A percentile compares a stretch with the other conserved stretches of the same genome.
Conservation (phyloP, 2,329 filamentous ascomycete genomes). For the Talaromyces marneffei region DNA sequence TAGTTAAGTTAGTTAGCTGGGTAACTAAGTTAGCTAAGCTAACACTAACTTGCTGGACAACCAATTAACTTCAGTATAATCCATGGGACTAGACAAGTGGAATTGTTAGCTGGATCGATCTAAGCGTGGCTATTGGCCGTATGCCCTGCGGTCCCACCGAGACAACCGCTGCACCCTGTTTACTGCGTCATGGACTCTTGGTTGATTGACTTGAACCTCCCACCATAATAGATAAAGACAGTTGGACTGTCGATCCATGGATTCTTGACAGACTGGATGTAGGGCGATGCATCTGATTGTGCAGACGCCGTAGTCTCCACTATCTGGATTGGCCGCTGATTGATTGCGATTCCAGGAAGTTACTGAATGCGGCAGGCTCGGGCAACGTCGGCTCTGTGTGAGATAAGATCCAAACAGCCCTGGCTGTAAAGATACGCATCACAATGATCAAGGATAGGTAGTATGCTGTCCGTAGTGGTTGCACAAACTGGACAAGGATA, state of each 20-base stretch:
- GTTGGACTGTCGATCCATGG: neutral
- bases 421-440: neutral
- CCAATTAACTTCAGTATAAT: neutral
- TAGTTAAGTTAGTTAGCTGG: too few species aligned
- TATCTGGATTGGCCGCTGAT: neutral
- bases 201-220: neutral
- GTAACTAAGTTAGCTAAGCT: too few species aligned
- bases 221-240: neutral
- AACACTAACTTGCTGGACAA: too few species aligned
- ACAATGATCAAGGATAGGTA: neutral
- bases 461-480: neutral
- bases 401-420: neutral
- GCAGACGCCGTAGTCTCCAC: neutral
- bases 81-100: neutral
- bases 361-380: neutral
- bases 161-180: neutral
- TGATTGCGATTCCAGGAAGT: neutral
- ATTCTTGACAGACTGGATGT: neutral
- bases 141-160: neutral
- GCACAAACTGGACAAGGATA: neutral
- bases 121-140: neutral
- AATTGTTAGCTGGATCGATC: neutral
- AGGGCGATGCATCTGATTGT: neutral
- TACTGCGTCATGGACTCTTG: slow-evolving; percentile 3
- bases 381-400: neutral